phyloP scores from a whole-genome alignment of 2,329 filamentous ascomycete genomes.

The Dissoconium aciculare region DNA sequence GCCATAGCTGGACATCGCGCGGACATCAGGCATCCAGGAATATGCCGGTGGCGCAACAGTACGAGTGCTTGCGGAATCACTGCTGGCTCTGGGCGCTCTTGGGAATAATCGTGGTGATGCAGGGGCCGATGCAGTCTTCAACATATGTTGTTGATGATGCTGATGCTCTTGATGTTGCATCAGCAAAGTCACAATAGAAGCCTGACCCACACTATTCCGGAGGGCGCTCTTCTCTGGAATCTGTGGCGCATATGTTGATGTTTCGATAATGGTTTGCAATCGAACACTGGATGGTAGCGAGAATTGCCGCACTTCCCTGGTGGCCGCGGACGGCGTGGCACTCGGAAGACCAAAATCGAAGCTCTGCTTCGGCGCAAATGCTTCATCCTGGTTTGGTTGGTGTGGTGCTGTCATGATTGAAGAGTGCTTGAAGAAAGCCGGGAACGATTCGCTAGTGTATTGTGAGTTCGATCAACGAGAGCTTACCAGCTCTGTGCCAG shows the following conservation, averaged over 20 bases:
- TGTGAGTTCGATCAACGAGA: too few species aligned
- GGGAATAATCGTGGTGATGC: background rate
- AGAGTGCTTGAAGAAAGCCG: too few species aligned
- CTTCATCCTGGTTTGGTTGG: too few species aligned
- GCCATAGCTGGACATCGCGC: constrained; percentile 7
- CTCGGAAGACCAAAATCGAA: background rate
- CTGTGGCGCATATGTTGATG: constrained; percentile 7
- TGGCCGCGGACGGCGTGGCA: background rate
- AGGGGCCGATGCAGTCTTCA: too few species aligned
- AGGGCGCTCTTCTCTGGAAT: constrained; percentile 12
- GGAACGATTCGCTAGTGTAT: too few species aligned
- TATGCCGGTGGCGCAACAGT: constrained; percentile 20
- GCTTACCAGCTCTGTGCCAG: too few species aligned
- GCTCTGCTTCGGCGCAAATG: background rate
- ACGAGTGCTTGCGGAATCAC: background rate
- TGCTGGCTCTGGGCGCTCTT: background rate
- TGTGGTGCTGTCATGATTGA: too few species aligned
- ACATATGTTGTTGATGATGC: too few species aligned
- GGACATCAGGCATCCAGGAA: constrained; percentile 12
- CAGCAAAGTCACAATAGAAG: too few species aligned
- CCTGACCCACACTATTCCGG: constrained; percentile 6
- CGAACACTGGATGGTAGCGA: constrained; percentile 1
- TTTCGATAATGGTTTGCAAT: constrained; percentile 7
- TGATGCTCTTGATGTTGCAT: too few species aligned
- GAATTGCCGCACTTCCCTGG: background rate